These are phyloP conservation scores for Cucumis hystrix DNA, from an alignment of 306 rosid species.

Conservation along the genomic window DNA sequence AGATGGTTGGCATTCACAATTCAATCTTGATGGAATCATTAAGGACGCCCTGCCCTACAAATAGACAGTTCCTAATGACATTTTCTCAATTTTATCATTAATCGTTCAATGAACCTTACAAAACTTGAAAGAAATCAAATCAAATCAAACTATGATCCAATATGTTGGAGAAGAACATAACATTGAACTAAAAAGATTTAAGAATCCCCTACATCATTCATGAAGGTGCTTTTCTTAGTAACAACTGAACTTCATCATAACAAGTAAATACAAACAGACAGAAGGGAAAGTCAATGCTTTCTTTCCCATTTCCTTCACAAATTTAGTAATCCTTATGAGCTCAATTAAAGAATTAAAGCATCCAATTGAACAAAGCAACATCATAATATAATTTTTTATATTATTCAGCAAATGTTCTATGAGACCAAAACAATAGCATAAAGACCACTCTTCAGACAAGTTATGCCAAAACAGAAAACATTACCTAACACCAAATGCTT, in stretches of 20 bases:
- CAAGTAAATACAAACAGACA: neutral
- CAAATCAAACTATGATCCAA: neutral
- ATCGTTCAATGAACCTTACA: neutral
- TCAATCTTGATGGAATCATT: neutral
- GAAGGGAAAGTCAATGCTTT: neutral
- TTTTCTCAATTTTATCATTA: neutral
- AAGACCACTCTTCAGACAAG: constrained; percentile 7
- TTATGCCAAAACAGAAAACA: neutral
- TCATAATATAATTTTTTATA: neutral
- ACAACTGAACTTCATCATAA: neutral
- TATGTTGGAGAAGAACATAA: neutral
- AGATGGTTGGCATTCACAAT: neutral
- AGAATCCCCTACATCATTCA: neutral
- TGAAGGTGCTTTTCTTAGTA: neutral
- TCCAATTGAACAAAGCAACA: neutral
- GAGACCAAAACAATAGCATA: neutral
- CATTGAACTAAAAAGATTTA: neutral
- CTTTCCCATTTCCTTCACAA: neutral
- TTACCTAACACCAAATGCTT: constrained; percentile 54
- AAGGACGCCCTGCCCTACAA: neutral
- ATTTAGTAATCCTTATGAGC: neutral
- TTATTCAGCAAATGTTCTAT: neutral
- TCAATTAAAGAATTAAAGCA: neutral
- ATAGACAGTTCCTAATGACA: neutral
- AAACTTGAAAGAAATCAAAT: neutral